Evolutionary conservation across 139 green algal species (phyloP), one percentile per base, ranked within the genome.

Genomic region (Penium margaritaceum): DNA sequence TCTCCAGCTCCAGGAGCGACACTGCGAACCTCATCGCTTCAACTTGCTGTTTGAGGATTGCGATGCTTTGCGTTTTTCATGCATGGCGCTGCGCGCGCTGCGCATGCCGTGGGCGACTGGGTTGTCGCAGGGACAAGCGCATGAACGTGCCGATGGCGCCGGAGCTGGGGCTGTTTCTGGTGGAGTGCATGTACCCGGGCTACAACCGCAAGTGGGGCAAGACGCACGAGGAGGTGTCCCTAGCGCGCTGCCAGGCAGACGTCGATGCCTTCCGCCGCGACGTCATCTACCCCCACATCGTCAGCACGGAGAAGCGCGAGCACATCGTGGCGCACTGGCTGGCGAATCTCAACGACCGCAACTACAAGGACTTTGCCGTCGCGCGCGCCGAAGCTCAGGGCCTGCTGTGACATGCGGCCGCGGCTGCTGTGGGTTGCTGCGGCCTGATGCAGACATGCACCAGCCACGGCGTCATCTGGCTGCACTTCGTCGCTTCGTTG

Each of bases 111-210:
- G n/a, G n/a, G n/a, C n/a, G n/a, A n/a, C n/a, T n/a, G n/a, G n/a
- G n/a, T n/a, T n/a, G n/a, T n/a, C n/a, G n/a, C 46, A 58, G 46
- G 46, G 46, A 58, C 46, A 58, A 58, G 46, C 46, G 46, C 3
- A 32, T 82, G 43, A 77, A 81, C 68, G 83, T 79, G 35, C 91
- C 91, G 27, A 89, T 96, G 84, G 91, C 91, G 6, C 91, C 91
- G 1, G 89, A 90, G 65, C 77, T 95, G 47, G 91, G 91, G 21
- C 83, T 96, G 60, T 91, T 95, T 44, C 82, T 96, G 78, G 80
- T 81, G 38, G 85, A 91, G 79, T 86, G 81, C 57, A 80, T 87
- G 30, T 92, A 83, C 75, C 44, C 86, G 36, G 68, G 61, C 5
- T 92, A 91, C 83, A 92, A 92, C 75, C 51, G 47, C n/a, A 67